A percentile compares a stretch with the other conserved stretches of the same genome.
Conservation (phyloP, 2,329 filamentous ascomycete genomes). For the Ascochyta viciae-villosae region DNA sequence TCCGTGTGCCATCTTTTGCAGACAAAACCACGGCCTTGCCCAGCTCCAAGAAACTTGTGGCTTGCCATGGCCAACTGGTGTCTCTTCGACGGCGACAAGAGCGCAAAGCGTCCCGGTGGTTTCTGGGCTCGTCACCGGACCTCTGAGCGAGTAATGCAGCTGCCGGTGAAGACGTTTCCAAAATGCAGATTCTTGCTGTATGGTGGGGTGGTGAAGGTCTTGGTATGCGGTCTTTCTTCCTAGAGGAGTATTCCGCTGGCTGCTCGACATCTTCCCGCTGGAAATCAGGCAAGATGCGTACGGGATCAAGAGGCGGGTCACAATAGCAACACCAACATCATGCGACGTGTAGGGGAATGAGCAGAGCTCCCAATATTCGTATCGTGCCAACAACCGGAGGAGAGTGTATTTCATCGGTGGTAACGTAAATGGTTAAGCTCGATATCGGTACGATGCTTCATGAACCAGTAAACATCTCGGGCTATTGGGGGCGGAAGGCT, state of each 20-base stretch:
- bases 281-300: neutral
- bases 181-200: conserved; percentile 3
- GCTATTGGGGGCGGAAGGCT: conserved; percentile 11
- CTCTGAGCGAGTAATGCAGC: conserved; percentile 18
- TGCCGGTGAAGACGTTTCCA: conserved; percentile 12
- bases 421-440: conserved; percentile 10
- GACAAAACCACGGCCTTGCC: conserved; percentile 18
- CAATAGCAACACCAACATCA: neutral
- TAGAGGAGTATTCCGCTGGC: conserved; percentile 6
- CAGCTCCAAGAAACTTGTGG: conserved; percentile 30
- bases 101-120: conserved; percentile 17
- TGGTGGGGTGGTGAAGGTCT: conserved; percentile 14
- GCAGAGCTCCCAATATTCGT: neutral
- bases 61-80: conserved; percentile 31
- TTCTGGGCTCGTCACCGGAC: conserved; percentile 21
- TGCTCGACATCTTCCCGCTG: neutral
- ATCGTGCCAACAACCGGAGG: conserved; percentile 4
- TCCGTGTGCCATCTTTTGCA: conserved; percentile 10
- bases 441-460: conserved; percentile 12
- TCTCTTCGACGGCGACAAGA: conserved; percentile 29
- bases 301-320: neutral
- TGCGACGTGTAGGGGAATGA: neutral
- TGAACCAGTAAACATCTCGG: neutral
- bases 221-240: conserved; percentile 20
- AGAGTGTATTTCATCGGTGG: conserved; percentile 6